Conservation (phyloP, 176 grass and related monocot genomes). For the Tillandsia fasciculata region DNA sequence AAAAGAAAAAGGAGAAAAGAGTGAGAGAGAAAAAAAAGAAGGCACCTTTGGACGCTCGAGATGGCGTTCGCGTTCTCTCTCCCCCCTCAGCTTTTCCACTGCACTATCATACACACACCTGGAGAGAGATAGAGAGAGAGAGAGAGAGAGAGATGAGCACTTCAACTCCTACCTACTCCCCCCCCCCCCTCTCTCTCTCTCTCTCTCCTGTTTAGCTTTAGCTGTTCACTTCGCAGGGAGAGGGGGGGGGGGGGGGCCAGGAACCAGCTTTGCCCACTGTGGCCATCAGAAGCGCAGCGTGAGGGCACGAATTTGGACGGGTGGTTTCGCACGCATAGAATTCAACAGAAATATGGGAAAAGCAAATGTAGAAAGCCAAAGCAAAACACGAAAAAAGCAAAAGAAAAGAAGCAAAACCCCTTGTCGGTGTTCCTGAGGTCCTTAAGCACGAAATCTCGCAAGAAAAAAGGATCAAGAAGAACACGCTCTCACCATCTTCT, state of each 20-base stretch:
- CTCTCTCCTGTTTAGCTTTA: background rate
- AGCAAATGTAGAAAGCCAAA: background rate
- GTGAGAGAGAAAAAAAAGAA: background rate
- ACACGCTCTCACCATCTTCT: too few species aligned
- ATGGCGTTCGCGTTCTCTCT: constrained; percentile 6
- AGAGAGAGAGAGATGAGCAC: background rate
- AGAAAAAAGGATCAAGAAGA: too few species aligned
- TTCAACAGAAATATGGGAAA: constrained; percentile 1
- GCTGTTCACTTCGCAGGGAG: too few species aligned
- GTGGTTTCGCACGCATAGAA: background rate
- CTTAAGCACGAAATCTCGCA: background rate
- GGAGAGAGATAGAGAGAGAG: background rate
- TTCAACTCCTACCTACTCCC: background rate
- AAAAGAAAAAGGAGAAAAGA: background rate
- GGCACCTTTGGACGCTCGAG: constrained; percentile 12
- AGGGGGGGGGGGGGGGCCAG: background rate
- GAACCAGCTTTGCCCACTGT: background rate
- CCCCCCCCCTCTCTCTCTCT: background rate
- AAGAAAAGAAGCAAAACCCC: background rate
- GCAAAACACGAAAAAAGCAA: background rate
- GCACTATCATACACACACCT: constrained; percentile 4
- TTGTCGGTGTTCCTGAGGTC: background rate
- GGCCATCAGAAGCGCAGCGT: background rate
- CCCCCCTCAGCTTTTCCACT: constrained; percentile 9
- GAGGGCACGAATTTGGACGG: constrained; percentile 6